phyloP scores from a whole-genome alignment of 2,329 filamentous ascomycete genomes.

The Colletotrichum aenigma region DNA sequence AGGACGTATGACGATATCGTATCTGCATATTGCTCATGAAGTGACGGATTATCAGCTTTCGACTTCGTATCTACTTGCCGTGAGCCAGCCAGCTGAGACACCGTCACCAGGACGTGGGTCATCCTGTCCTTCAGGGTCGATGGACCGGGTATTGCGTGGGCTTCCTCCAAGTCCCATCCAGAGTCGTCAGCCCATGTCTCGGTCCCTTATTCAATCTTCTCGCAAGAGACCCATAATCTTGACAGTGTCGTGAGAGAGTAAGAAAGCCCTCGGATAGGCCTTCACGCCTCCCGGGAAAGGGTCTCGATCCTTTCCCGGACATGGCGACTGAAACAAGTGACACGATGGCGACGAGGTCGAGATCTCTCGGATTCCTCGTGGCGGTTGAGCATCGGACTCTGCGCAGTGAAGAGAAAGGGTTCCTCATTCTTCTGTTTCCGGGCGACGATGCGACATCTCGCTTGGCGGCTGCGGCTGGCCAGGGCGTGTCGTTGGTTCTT shows the following conservation, averaged over 20 bases:
- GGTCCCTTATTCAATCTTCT: not conserved
- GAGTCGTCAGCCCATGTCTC: not conserved
- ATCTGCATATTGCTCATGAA: not conserved
- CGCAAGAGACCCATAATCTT: not conserved
- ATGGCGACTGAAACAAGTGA: conserved; percentile 5
- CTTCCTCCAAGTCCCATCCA: not conserved
- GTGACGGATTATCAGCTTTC: not conserved
- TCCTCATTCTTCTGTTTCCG: not conserved
- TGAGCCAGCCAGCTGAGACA: not conserved
- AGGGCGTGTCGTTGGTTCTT: not conserved
- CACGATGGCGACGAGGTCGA: not conserved
- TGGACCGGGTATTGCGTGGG: not conserved
- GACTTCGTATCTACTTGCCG: not conserved
- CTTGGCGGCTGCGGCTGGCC: conserved; percentile 1
- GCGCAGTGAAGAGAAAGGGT: not conserved
- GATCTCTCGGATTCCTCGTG: not conserved
- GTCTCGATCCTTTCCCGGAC: not conserved
- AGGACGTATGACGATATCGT: not conserved
- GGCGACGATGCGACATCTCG: not conserved
- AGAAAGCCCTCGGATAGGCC: not conserved
- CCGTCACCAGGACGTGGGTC: conserved; percentile 6
- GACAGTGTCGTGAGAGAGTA: not conserved
- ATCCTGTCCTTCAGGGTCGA: not conserved
- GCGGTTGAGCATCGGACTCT: not conserved
- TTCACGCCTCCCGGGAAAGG: not conserved